Evolutionary conservation across 73 alveolate genomes (phyloP), one percentile per base, ranked within the genome.

Genomic region (Paramecium caudatum): DNA sequence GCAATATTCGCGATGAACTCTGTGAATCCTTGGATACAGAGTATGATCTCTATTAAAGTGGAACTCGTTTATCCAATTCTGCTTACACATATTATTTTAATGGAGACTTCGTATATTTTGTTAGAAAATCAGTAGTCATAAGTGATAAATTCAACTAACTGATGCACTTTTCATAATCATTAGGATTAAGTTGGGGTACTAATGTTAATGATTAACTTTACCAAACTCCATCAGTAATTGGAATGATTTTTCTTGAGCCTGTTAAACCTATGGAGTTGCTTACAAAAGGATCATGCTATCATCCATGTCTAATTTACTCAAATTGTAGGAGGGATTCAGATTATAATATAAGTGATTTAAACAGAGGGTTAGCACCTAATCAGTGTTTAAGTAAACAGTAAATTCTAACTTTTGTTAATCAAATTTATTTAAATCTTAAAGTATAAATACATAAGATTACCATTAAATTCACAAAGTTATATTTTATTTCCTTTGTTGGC

Each of bases 351-450:
- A 32, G 25, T 86, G 80, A 46, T 86, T 86, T 23, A 86, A 13
- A 23, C 82, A 63, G 10, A 86, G 46, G 2, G 88, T 62, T 25
- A 62, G 46, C 8, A 86, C 80, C 36, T 86, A 36, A 86, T 86
- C 93, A 7, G 93, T 63, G 21, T 86, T 86, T 0, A 86, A 33
- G 30, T 86, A 86, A 19, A 86, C 93, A 17, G 93, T 86, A 34
- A 86, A 86, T 63, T 86, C 93, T 13, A 86, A 30, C 32, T 86
- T 86, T 25, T 86, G 16, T 27, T 86, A 43, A 27, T 86, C 93
- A 63, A 41, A 86, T 19, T 70, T 62, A 16, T 63, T 62, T 8
- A 86, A 34, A 19, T 86, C 82, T 27, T 80, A 80, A 5, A 70
- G 68, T 74, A 0, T 41, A 74, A 30, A 16, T 2, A 0, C n/a